Evolutionary conservation across 371 early-diverging fungal species (phyloP).

Genomic region (Actinomucor elegans): DNA sequence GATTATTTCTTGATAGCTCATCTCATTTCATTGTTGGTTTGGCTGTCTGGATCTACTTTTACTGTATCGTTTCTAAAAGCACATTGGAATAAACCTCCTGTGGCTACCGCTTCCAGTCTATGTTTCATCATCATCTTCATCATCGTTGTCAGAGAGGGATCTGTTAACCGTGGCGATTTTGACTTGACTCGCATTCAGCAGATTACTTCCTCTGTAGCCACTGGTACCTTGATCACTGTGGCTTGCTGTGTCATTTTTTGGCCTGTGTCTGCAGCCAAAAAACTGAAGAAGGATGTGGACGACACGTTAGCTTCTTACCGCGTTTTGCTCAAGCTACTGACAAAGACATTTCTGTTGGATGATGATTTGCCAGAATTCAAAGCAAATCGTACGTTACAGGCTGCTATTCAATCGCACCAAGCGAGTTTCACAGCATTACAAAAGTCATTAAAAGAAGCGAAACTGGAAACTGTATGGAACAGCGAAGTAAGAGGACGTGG

Average conservation of each 20-base stretch:
- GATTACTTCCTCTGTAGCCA: conserved; percentile 54
- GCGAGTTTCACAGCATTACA: conserved; percentile 63
- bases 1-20: conserved; percentile 43
- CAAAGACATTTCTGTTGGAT: conserved; percentile 71
- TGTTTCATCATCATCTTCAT: conserved; percentile 62
- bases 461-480: conserved; percentile 61
- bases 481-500: conserved; percentile 47
- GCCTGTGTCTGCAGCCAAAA: conserved; percentile 62
- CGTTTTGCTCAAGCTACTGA: conserved; percentile 54
- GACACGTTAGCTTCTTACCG: conserved; percentile 57
- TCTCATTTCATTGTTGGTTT: conserved; percentile 50
- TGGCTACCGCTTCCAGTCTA: conserved; percentile 64
- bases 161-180: conserved; percentile 52
- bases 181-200: conserved; percentile 55
- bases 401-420: conserved; percentile 63
- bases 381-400: conserved; percentile 49
- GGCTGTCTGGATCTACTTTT: conserved; percentile 62
- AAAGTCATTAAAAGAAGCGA: conserved; percentile 61
- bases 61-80: conserved; percentile 62
- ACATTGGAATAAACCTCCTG: conserved; percentile 61
- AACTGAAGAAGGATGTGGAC: conserved; percentile 59
- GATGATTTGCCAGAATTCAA: conserved; percentile 55
- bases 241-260: conserved; percentile 58
- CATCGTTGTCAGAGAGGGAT: conserved; percentile 51
- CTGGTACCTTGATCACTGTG: conserved; percentile 58